Evolutionary conservation across 2,329 filamentous ascomycete species (phyloP).

Genomic region (Trichoderma sp.): DNA sequence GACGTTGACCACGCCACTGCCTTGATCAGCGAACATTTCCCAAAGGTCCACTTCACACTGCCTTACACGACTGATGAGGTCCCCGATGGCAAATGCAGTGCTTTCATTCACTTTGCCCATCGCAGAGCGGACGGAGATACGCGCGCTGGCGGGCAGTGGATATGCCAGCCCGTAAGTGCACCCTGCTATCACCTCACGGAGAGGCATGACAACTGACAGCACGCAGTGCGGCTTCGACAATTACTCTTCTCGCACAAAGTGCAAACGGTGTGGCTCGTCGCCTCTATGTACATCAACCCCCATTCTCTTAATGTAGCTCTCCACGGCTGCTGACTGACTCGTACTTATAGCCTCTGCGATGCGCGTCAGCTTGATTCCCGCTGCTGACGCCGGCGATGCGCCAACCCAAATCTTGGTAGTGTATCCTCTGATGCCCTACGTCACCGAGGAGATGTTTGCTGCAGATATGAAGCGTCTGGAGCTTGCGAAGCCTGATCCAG

Average conservation of each 20-base stretch:
- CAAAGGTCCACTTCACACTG: slow-evolving; percentile 44
- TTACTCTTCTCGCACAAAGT: slow-evolving; percentile 43
- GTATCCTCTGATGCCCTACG: slow-evolving; percentile 68
- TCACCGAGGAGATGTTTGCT: slow-evolving; percentile 72
- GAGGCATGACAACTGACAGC: slow-evolving; percentile 30
- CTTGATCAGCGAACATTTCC: slow-evolving; percentile 49
- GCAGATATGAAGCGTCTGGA: slow-evolving; percentile 75
- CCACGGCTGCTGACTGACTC: neutral
- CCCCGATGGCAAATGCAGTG: slow-evolving; percentile 44
- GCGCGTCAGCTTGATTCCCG: slow-evolving; percentile 49
- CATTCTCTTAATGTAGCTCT: slow-evolving; percentile 45
- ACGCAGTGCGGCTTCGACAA: slow-evolving; percentile 46
- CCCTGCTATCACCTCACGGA: neutral
- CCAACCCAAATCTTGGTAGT: slow-evolving; percentile 78
- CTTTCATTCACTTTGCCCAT: slow-evolving; percentile 48
- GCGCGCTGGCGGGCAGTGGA: slow-evolving; percentile 41
- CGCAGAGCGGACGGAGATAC: slow-evolving; percentile 42
- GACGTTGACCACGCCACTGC: slow-evolving; percentile 44
- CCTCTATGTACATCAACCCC: slow-evolving; percentile 37
- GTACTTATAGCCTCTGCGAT: slow-evolving; percentile 35
- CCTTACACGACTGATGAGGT: slow-evolving; percentile 43
- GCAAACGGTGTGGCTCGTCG: slow-evolving; percentile 44
- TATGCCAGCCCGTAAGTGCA: slow-evolving; percentile 40
- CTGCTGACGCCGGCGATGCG: slow-evolving; percentile 54
- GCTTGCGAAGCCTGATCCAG: slow-evolving; percentile 56